Conservation (phyloP, 352 stramenopile species). For the Pythium folliculosum region DNA sequence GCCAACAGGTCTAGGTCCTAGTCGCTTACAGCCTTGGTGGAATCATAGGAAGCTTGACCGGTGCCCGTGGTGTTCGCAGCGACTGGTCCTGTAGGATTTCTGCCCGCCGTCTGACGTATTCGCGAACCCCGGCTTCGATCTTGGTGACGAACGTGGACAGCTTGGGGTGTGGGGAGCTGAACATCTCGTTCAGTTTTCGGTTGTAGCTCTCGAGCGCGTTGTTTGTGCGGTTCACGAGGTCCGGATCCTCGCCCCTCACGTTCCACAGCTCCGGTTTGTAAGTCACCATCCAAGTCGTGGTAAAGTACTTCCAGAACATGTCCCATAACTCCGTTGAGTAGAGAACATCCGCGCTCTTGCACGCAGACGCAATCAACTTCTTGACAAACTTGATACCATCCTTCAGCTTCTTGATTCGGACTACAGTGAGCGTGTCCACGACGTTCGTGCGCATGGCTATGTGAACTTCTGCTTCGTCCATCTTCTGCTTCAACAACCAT, state of each 20-base stretch:
- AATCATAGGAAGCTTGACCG: too few species aligned
- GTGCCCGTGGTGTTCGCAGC: too few species aligned
- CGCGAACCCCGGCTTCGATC: not conserved
- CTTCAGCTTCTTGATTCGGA: too few species aligned
- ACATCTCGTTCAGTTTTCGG: slow-evolving; percentile 1
- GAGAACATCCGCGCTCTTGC: too few species aligned
- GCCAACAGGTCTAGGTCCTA: too few species aligned
- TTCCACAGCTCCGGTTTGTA: not conserved
- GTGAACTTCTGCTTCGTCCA: slow-evolving; percentile 1
- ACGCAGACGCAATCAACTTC: too few species aligned
- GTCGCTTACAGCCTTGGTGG: too few species aligned
- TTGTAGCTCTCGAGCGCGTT: slow-evolving; percentile 15
- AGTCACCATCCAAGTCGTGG: too few species aligned
- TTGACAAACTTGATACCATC: too few species aligned
- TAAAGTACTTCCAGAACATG: too few species aligned
- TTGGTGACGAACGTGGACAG: slow-evolving; percentile 2
- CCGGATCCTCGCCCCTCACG: not conserved
- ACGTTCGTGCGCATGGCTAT: not conserved
- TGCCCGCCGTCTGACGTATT: not conserved
- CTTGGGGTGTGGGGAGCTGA: not conserved
- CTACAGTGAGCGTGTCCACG: not conserved
- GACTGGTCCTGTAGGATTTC: too few species aligned
- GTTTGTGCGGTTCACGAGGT: slow-evolving; percentile 12
- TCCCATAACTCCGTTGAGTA: too few species aligned
- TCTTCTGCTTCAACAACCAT: slow-evolving; percentile 6